Evolutionary conservation across 139 green algal genomes (phyloP), one percentile per base, ranked within the genome.

Genomic region (Microglena sp.): DNA sequence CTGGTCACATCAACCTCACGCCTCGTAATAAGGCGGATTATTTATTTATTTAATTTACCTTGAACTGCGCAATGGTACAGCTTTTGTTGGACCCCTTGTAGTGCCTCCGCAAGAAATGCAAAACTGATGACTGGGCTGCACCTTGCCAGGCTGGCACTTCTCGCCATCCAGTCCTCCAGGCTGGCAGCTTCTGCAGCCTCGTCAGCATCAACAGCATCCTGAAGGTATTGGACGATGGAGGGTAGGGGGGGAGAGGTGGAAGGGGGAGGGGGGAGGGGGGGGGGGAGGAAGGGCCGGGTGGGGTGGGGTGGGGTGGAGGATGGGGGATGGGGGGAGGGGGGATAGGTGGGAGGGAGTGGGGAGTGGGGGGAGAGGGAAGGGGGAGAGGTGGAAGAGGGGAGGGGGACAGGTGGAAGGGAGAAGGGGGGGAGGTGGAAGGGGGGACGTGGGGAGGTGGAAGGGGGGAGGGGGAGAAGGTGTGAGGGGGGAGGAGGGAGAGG

Each of bases 111-210:
- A n/a, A n/a, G n/a, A n/a, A n/a, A n/a, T n/a, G n/a, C n/a, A n/a
- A n/a, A n/a, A n/a, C n/a, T n/a, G n/a, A n/a, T n/a, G n/a, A n/a
- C n/a, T n/a, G n/a, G n/a, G n/a, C n/a, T n/a, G n/a, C n/a, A n/a
- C 0, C 89, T 74, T 0, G 75, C 82, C 11, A 96, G 69, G 0
- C 66, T 65, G 0, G 89, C 56, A 54, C 45, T 55, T 11, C 73
- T 58, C 1, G 62, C 70, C 45, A 96, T 66, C 57, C 76, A 71
- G 32, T 86, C 84, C 43, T 92, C 86, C 15, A 66, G 60, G 18
- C 72, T 60, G 24, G 76, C 73, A 2, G 70, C 76, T 7, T 82
- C 79, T 1, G 80, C 82, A 29, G 78, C 81, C 50, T 89, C 65
- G 4, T 79, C 74, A 44, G 82, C 86, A 44, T 91, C 81, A 30